Evolutionary conservation across 2,329 filamentous ascomycete genomes (phyloP).

Genomic region (Fusarium robinianum): DNA sequence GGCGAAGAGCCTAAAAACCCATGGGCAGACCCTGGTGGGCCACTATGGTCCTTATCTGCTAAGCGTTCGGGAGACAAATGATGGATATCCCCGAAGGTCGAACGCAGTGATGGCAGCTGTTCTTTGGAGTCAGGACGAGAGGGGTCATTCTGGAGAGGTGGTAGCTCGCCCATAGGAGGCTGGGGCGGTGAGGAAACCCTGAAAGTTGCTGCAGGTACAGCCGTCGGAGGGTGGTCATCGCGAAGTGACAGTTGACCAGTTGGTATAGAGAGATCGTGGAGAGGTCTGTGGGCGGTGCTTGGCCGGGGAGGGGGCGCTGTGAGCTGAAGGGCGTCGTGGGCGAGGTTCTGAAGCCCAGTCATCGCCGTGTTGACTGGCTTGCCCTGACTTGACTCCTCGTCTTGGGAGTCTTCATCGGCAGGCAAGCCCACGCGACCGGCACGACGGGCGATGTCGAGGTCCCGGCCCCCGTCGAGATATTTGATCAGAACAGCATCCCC

Average conservation of each 20-base stretch:
- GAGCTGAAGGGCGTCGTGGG: slow-evolving; percentile 39
- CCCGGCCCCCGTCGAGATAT: slow-evolving; percentile 65
- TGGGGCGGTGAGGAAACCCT: slow-evolving; percentile 31
- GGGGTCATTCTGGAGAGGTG: slow-evolving; percentile 46
- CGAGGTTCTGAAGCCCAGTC: slow-evolving; percentile 39
- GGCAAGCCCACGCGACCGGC: slow-evolving; percentile 60
- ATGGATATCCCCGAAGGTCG: slow-evolving; percentile 44
- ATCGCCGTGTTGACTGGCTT: slow-evolving; percentile 21
- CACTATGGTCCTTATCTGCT: slow-evolving; percentile 41
- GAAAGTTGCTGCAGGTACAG: slow-evolving; percentile 6
- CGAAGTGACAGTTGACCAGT: slow-evolving; percentile 42
- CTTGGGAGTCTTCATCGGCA: slow-evolving; percentile 43
- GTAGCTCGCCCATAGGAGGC: slow-evolving; percentile 39
- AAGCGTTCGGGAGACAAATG: slow-evolving; percentile 38
- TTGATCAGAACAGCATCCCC: slow-evolving; percentile 70
- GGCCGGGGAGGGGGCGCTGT: slow-evolving; percentile 13
- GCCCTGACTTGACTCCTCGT: slow-evolving; percentile 27
- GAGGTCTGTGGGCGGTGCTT: slow-evolving; percentile 25
- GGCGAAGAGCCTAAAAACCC: slow-evolving; percentile 45
- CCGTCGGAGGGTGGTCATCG: slow-evolving; percentile 36
- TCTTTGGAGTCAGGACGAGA: slow-evolving; percentile 42
- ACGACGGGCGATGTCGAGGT: slow-evolving; percentile 64
- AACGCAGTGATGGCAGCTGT: slow-evolving; percentile 48
- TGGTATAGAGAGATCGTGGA: slow-evolving; percentile 38
- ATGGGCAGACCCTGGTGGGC: slow-evolving; percentile 30